These are phyloP conservation scores for Cystoisospora suis DNA, from an alignment of 169 alveolate species.

Conservation along the genomic window DNA sequence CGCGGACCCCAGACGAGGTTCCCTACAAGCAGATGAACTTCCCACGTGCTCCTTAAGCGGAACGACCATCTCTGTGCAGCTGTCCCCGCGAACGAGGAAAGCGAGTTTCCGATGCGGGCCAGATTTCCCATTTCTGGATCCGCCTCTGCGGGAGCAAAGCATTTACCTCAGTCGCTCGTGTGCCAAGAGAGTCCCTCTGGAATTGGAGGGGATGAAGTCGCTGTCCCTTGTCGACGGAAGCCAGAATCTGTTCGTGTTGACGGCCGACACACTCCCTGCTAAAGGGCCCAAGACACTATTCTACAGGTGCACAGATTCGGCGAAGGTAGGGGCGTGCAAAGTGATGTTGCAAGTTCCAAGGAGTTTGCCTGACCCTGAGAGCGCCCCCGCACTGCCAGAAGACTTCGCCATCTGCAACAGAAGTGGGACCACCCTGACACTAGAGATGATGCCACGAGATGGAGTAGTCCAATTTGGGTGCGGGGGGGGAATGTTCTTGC, in stretches of 20 bases:
- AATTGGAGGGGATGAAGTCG: not conserved
- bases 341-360: not conserved
- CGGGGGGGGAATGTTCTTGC: slow-evolving; percentile 31
- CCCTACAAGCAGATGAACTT: not conserved
- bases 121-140: not conserved
- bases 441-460: not conserved
- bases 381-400: not conserved
- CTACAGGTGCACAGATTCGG: not conserved
- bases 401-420: not conserved
- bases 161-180: not conserved
- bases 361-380: not conserved
- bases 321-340: not conserved
- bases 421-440: slow-evolving; percentile 8
- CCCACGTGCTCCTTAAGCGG: slow-evolving; percentile 11
- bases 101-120: not conserved
- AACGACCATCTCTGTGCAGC: not conserved
- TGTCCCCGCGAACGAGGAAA: slow-evolving; percentile 2
- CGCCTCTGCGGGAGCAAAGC: not conserved
- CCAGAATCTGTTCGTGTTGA: not conserved
- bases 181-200: not conserved
- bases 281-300: not conserved
- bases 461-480: not conserved
- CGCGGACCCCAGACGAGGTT: not conserved
- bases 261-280: not conserved
- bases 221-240: not conserved